Conservation (phyloP, 148 eudicot genomes). For the Silene conica region DNA sequence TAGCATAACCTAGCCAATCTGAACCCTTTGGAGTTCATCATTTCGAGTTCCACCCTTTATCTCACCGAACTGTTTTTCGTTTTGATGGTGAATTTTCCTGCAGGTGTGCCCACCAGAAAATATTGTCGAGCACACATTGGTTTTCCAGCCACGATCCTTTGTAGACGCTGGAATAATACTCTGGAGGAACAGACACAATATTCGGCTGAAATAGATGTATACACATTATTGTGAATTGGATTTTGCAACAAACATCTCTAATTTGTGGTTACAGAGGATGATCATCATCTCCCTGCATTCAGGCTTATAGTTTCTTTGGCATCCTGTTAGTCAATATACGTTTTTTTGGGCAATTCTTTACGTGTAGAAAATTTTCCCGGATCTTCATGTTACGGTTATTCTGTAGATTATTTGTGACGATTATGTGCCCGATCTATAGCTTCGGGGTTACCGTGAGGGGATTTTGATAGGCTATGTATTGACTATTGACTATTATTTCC, state of each 20-base stretch:
- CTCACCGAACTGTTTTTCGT: not conserved
- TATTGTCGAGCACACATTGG: constrained; percentile 3
- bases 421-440: constrained; percentile 7
- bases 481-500: not conserved
- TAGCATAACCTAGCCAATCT: too few species aligned
- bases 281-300: constrained; percentile 10
- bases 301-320: constrained; percentile 20
- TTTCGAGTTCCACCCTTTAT: too few species aligned
- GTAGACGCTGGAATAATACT: constrained; percentile 22
- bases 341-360: constrained; percentile 25
- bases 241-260: constrained; percentile 7
- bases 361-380: constrained; percentile 16
- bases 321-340: constrained; percentile 13
- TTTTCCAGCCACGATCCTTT: not conserved
- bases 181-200: constrained; percentile 8
- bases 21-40: too few species aligned
- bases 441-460: constrained; percentile 15
- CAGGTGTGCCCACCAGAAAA: constrained; percentile 2
- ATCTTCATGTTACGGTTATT: constrained; percentile 1
- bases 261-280: constrained; percentile 16
- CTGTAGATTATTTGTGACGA: constrained; percentile 15
- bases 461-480: constrained; percentile 19
- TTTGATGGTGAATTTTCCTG: constrained; percentile 5
- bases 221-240: constrained; percentile 23
- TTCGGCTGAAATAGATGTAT: constrained; percentile 24